These are phyloP conservation scores for Epichloe glyceriae DNA, from an alignment of 2,329 filamentous ascomycete genomes.

Conservation along the genomic window DNA sequence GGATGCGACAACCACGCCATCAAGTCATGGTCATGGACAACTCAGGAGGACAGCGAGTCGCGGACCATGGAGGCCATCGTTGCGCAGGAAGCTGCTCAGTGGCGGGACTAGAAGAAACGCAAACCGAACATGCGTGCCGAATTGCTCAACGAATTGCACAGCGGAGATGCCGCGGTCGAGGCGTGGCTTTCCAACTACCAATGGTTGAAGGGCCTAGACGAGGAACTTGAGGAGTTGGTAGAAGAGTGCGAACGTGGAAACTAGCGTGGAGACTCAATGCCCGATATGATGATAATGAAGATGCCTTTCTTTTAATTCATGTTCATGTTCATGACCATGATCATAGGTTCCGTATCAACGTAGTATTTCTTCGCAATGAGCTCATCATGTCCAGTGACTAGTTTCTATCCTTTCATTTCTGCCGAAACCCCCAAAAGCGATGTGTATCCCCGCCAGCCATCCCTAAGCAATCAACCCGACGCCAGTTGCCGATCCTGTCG, in stretches of 20 bases:
- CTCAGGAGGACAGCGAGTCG: slow-evolving; percentile 7
- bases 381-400: too few relatives aligned
- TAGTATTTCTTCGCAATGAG: too few relatives aligned
- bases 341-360: too few relatives aligned
- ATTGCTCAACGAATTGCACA: not conserved
- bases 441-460: not conserved
- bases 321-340: too few relatives aligned
- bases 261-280: not conserved
- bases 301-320: not conserved
- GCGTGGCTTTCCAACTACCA: not conserved
- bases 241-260: not conserved
- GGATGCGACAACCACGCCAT: slow-evolving; percentile 7
- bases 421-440: not conserved
- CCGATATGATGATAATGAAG: not conserved
- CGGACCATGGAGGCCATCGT: slow-evolving; percentile 14
- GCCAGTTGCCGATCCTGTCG: not conserved
- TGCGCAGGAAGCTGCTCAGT: slow-evolving; percentile 7
- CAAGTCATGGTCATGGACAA: slow-evolving; percentile 20
- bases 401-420: not conserved
- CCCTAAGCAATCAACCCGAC: not conserved
- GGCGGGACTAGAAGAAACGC: slow-evolving; percentile 9
- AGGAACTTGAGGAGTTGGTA: not conserved
- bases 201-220: not conserved
- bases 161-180: not conserved
- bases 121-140: not conserved